Conservation (phyloP, 2,329 filamentous ascomycete species). For the Teratosphaeria pseudoeucalypti region DNA sequence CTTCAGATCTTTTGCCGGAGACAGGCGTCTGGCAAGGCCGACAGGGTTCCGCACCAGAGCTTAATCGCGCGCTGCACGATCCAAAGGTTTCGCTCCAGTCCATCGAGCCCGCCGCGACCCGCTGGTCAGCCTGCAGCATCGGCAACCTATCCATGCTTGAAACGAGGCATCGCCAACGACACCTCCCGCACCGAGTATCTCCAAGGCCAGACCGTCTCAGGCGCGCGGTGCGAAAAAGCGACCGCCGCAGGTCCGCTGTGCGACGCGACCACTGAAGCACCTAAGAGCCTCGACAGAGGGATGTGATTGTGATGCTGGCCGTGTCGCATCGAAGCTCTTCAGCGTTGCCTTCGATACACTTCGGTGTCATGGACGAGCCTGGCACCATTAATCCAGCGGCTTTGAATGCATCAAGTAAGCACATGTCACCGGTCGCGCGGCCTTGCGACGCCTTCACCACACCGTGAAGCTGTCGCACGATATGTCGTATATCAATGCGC, state of each 20-base stretch:
- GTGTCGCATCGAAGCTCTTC: slow-evolving; percentile 23
- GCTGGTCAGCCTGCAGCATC: slow-evolving; percentile 8
- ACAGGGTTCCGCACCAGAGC: slow-evolving; percentile 6
- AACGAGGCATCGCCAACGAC: slow-evolving; percentile 3
- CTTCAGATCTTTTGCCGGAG: not conserved
- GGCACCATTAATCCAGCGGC: slow-evolving; percentile 87
- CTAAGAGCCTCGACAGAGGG: slow-evolving; percentile 12
- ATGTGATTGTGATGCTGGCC: slow-evolving; percentile 30
- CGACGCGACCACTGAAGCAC: slow-evolving; percentile 7
- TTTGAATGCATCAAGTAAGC: slow-evolving; percentile 65
- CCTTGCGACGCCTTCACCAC: slow-evolving; percentile 10
- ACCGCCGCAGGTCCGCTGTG: slow-evolving; percentile 13
- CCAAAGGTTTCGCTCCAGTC: not conserved
- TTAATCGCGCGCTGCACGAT: slow-evolving; percentile 9
- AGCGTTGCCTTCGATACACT: slow-evolving; percentile 19
- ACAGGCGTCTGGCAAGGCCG: slow-evolving; percentile 3
- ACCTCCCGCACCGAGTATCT: slow-evolving; percentile 14
- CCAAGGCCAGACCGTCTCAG: slow-evolving; percentile 20
- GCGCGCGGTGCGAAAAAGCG: slow-evolving; percentile 14
- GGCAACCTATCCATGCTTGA: slow-evolving; percentile 11
- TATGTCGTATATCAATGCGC: not conserved
- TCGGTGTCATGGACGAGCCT: slow-evolving; percentile 53
- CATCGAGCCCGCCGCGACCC: slow-evolving; percentile 8
- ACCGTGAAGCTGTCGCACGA: not conserved
- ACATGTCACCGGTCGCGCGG: slow-evolving; percentile 5